Percentiles rank a stretch among this genome's conserved stretches.
phyloP scores from a whole-genome alignment of 768 basidiomycete genomes.

The Auriculariales sp. region DNA sequence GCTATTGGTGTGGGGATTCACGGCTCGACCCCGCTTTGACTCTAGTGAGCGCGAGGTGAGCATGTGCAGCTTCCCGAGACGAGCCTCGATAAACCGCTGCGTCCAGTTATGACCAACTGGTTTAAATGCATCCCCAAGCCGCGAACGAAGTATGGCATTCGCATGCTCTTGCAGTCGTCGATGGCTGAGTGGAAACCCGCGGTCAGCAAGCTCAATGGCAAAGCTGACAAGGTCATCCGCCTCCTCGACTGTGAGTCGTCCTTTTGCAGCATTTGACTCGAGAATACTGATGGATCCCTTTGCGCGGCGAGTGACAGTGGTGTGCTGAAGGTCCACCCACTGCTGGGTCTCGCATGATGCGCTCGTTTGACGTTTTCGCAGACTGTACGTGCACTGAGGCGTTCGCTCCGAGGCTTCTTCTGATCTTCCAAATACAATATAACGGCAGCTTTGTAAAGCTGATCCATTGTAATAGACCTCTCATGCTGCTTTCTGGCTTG shows the following conservation, averaged over 20 bases:
- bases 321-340: too few species aligned
- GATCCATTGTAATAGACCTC: too few species aligned
- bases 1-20: not conserved
- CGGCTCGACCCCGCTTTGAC: not conserved
- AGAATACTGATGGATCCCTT: constrained; percentile 11
- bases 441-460: too few species aligned
- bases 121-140: not conserved
- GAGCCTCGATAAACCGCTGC: constrained; percentile 3
- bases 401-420: too few species aligned
- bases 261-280: constrained; percentile 14
- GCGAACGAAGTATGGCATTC: constrained; percentile 11
- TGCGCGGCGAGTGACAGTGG: constrained; percentile 9
- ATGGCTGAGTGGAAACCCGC: constrained; percentile 23
- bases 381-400: too few species aligned
- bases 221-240: constrained; percentile 7
- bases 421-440: too few species aligned
- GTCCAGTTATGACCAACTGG: constrained; percentile 3
- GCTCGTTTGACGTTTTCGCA: too few species aligned
- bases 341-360: too few species aligned
- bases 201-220: constrained; percentile 8
- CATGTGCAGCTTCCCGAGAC: not conserved
- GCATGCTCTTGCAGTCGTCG: constrained; percentile 19
- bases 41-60: constrained; percentile 1
- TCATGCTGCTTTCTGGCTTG: too few species aligned
- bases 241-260: constrained; percentile 18